Percentiles rank a stretch among this genome's conserved stretches.
phyloP scores from a whole-genome alignment of 345 rosid species.

The Luvunga scandens region DNA sequence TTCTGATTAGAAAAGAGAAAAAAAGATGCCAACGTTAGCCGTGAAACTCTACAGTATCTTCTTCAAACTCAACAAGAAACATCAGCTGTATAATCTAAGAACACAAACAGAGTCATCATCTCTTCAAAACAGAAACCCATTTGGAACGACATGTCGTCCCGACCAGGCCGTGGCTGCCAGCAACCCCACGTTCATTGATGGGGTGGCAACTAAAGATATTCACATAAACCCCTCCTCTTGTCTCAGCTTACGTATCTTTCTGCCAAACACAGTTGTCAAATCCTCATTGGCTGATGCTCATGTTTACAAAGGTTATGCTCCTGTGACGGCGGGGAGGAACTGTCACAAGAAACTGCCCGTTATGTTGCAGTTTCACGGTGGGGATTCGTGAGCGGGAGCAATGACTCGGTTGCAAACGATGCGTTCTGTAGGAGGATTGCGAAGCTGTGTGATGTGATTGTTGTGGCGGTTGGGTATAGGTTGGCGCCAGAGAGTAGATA shows the following conservation, averaged over 20 bases:
- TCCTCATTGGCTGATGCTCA: constrained; percentile 17
- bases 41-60: constrained; percentile 57
- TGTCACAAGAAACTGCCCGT: constrained; percentile 58
- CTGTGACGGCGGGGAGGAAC: constrained; percentile 27
- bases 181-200: constrained; percentile 59
- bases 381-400: constrained; percentile 87
- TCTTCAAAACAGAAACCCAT: constrained; percentile 29
- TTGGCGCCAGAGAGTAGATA: constrained; percentile 79
- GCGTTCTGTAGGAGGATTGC: constrained; percentile 70
- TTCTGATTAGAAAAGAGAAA: neutral
- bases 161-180: constrained; percentile 45
- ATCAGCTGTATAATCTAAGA: constrained; percentile 36
- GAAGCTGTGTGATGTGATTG: constrained; percentile 71
- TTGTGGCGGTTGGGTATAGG: constrained; percentile 82
- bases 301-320: constrained; percentile 62
- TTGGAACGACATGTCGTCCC: constrained; percentile 56
- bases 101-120: constrained; percentile 18
- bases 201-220: constrained; percentile 70
- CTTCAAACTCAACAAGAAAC: constrained; percentile 60
- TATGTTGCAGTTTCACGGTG: constrained; percentile 94
- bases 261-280: constrained; percentile 50
- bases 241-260: constrained; percentile 64
- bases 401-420: constrained; percentile 62
- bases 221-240: constrained; percentile 67
- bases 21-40: constrained; percentile 51